Evolutionary conservation across 192 early-diverging fungal genomes (phyloP).

Genomic region (Entrophospora sp.): DNA sequence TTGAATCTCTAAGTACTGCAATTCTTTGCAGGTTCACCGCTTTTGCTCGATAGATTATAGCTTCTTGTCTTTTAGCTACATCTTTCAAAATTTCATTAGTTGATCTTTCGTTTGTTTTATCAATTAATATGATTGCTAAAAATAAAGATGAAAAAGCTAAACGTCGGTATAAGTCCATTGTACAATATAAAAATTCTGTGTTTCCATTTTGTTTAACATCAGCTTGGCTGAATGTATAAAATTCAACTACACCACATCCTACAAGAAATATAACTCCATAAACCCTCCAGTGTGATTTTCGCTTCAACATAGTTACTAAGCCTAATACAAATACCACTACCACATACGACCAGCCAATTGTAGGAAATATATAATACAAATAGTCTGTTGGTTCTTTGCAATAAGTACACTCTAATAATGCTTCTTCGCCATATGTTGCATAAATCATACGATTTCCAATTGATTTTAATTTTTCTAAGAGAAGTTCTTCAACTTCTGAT

Average conservation of each 20-base stretch:
- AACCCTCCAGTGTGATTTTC: conserved; percentile 10
- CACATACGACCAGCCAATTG: conserved; percentile 6
- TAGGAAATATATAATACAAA: conserved; percentile 5
- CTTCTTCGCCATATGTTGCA: conserved; percentile 18
- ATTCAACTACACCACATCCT: conserved; percentile 1
- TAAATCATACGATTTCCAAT: conserved; percentile 16
- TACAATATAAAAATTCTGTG: conserved; percentile 3
- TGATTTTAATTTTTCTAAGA: conserved; percentile 19
- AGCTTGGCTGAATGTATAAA: not conserved
- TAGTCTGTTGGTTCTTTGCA: conserved; percentile 16
- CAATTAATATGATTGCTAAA: not conserved
- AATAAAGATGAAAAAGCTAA: not conserved
- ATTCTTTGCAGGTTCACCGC: conserved; percentile 3
- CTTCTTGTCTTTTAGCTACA: not conserved
- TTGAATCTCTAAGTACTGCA: conserved; percentile 1
- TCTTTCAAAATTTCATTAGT: not conserved
- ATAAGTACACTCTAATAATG: conserved; percentile 22
- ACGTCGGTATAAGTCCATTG: conserved; percentile 7
- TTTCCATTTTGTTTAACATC: not conserved
- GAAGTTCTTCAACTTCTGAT: not conserved
- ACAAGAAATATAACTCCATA: conserved; percentile 13
- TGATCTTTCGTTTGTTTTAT: not conserved
- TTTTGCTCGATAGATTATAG: not conserved
- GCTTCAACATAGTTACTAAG: not conserved
- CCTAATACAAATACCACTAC: conserved; percentile 1